Base-by-base conservation (phyloP, 768 basidiomycete genomes). In the Lentinula guzmanii region DNA sequence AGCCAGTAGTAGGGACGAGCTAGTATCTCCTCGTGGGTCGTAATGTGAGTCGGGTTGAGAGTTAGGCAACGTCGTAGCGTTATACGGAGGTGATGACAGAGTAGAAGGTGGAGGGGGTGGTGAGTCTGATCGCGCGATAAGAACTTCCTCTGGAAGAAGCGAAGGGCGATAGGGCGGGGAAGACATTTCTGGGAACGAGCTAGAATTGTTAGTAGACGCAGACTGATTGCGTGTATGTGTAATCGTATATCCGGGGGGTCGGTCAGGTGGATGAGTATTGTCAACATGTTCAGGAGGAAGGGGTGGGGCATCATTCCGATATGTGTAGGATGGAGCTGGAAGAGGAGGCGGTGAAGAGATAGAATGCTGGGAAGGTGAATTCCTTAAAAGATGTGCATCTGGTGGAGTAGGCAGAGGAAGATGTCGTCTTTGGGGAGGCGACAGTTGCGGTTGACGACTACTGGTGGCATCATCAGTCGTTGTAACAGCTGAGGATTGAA, bases 91-190 rank as follows among this genome's bases (percentile, higher is more conserved):
- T 4, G 56, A 45, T 24, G n/a, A 9, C 13, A 34, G 9, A n/a
- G 11, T 35, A 9, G 58, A 59, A n/a, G 48, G 45, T 5, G 50
- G 43, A 28, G 52, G 52, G 33, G 55, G 58, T 4, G 48, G 58
- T 13, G 60, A 48, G 11, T 37, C 50, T 3, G 51, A 52, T 10
- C 60, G 60, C 7, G 50, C 45, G 2, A 64, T 54, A 15, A 33
- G 45, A 7, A 50, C 31, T 61, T 61, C 60, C 15, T 64, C 60
- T 7, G 45, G 60, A 8, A 61, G 55, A 15, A 61, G 60, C 15
- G 56, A 62, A 9, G 61, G 51, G 21, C 43, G 55, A 18, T 61
- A 62, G 5, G 63, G 61, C 13, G 61, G 61, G 5, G 61, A 64
- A 18, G 61, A 61, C n/a, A 64, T 41, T 3, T 46, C 4, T 5